Evolutionary conservation across 306 rosid genomes (phyloP).

Genomic region (Neltuma alba): DNA sequence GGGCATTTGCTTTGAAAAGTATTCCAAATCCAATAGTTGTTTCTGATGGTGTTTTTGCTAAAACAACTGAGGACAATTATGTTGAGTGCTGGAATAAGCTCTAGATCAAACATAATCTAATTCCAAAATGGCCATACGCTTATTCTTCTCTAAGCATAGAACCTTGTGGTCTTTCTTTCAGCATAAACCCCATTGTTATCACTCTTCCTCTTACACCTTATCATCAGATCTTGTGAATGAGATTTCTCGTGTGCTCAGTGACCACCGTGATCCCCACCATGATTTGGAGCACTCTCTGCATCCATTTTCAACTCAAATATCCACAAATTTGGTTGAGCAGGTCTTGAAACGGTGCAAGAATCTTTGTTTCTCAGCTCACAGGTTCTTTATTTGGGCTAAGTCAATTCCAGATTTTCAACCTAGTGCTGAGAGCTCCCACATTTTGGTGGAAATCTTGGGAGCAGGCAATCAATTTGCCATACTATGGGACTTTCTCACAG

Average conservation of each 20-base stretch:
- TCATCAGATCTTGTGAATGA: conserved; percentile 68
- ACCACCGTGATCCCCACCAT: conserved; percentile 77
- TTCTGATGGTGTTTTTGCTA: background rate
- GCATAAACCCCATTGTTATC: conserved; percentile 31
- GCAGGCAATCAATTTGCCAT: conserved; percentile 71
- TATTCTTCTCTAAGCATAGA: conserved; percentile 41
- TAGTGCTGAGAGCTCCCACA: conserved; percentile 61
- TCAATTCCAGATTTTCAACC: conserved; percentile 70
- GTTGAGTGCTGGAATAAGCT: background rate
- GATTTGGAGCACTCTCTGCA: conserved; percentile 68
- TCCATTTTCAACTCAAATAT: conserved; percentile 60
- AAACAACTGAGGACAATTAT: background rate
- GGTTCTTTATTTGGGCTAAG: conserved; percentile 93
- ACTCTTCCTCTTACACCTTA: conserved; percentile 37
- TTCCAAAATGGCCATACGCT: conserved; percentile 50
- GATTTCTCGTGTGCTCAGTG: conserved; percentile 81
- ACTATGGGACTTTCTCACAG: conserved; percentile 86
- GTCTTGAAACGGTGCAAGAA: conserved; percentile 83
- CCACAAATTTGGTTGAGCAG: conserved; percentile 74
- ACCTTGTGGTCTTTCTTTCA: conserved; percentile 37
- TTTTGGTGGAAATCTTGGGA: conserved; percentile 80
- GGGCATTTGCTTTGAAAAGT: background rate
- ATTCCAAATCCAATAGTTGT: background rate
- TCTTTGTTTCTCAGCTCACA: conserved; percentile 79
- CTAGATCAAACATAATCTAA: background rate